Evolutionary conservation across 371 early-diverging fungal genomes (phyloP), one percentile per base, ranked within the genome.

Genomic region (Apophysomyces elegans): DNA sequence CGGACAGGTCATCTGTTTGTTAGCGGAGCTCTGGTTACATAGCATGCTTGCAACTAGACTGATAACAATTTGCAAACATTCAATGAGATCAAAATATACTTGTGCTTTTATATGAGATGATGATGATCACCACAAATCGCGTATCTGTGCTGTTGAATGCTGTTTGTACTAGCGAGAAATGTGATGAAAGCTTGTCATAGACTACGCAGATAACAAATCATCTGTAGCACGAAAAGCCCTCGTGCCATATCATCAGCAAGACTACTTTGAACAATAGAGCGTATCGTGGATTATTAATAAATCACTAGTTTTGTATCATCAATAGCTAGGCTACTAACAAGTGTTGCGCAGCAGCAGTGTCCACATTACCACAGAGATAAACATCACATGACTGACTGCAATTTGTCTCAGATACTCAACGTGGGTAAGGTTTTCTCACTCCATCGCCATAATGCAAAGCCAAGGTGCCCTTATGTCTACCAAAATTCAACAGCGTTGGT

Each of bases 1-100:
- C 45, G 45, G 45, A 45, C 45, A 45, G 45, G 45, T 45, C 45
- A 45, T 45, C 45, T 45, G 45, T 45, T 45, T 45, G 45, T 45
- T 45, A 45, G 4, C 7, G 45, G 45, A 45, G 45, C 45, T 45
- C 45, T 45, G 45, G 0, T 45, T 45, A 45, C 45, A 45, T 12
- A 1, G 45, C 2, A 45, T 45, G 45, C 45, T 45, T 45, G 45
- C 45, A 45, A 45, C 45, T 45, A 45, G 45, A 45, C 45, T 45
- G 45, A 45, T 45, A 45, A 45, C 45, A 45, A 45, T 0, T 45
- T 45, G 45, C 45, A 45, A 45, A 45, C 45, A 45, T 45, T 45
- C 45, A 45, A 45, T 45, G 45, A 45, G 45, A 45, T 45, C 7
- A 45, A 45, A 45, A 45, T 45, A 45, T 45, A 45, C 45, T 45